Conservation (phyloP, 108 stramenopile genomes). For the Pseudonitzschia multiseries region DNA sequence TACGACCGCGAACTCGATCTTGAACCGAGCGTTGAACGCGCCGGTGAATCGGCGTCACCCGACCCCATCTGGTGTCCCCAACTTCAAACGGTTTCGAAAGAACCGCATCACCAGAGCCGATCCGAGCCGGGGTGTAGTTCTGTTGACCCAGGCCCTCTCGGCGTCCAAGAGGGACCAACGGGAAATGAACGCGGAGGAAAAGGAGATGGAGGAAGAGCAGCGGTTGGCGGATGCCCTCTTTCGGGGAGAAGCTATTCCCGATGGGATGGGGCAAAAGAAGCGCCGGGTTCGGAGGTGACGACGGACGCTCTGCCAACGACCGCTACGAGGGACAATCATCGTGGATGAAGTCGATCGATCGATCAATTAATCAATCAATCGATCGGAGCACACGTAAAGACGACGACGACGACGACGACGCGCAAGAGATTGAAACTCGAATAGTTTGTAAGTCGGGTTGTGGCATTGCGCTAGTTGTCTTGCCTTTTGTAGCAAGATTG, state of each 20-base stretch:
- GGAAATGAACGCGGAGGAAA: slow-evolving; percentile 11
- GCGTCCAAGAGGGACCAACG: slow-evolving; percentile 37
- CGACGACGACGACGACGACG: too few species aligned
- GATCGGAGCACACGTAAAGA: too few species aligned
- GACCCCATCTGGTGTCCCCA: slow-evolving; percentile 2
- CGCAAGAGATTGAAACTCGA: too few species aligned
- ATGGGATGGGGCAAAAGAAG: background rate
- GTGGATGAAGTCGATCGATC: too few species aligned
- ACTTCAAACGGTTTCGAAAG: slow-evolving; percentile 32
- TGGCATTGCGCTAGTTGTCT: too few species aligned
- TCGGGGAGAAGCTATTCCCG: slow-evolving; percentile 40
- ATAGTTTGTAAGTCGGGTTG: too few species aligned
- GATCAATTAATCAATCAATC: too few species aligned
- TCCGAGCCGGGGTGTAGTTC: background rate
- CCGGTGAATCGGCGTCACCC: background rate
- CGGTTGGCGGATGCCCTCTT: slow-evolving; percentile 61
- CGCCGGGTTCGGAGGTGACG: slow-evolving; percentile 10
- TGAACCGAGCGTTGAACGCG: background rate
- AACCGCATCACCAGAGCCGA: slow-evolving; percentile 16
- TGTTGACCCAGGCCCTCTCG: background rate
- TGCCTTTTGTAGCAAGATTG: too few species aligned
- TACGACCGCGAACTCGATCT: background rate
- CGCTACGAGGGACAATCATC: too few species aligned
- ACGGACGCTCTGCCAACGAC: too few species aligned
- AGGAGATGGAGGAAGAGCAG: slow-evolving; percentile 52